Base-by-base conservation (phyloP, 768 basidiomycete genomes). In the Sporobolomyces pararoseus region DNA sequence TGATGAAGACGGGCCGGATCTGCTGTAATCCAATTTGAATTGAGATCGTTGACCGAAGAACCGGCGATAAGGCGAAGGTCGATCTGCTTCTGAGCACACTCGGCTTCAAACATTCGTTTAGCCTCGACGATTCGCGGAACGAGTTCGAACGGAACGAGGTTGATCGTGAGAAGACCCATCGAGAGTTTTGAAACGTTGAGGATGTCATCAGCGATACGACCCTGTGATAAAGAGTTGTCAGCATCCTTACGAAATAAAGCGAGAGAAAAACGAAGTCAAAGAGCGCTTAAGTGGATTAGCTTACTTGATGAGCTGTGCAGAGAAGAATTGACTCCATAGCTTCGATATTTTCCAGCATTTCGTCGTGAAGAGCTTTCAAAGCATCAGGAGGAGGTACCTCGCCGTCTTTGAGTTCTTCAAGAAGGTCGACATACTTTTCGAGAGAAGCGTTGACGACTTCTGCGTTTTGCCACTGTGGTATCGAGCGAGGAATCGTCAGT, bases 401-500 rank as follows among this genome's bases (percentile, higher is more conserved):
- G 19, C 60, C 70, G 5, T 50, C 52, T 2, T 31, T 47, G 1
- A 75, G 31, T 4, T 53, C 52, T 7, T 72, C 71, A 19, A 73
- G 42, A 4, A 66, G 44, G 14, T 69, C 65, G 55, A 69, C 44
- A 31, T 63, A 66, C 39, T 69, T 60, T 32, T 67, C 67, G 29
- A 71, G 64, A 39, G 63, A 65, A 25, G 37, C 65, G 3, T 37
- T n/a, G 42, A 74, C 63, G 29, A 68, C 52, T 25, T 75, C 74
- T 29, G 74, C 74, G 51, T 75, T 75, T 62, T 75, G 74, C 69
- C 67, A 71, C 50, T 61, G 44, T 7, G 23, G 16, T n/a, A n/a
- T n/a, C n/a, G 58, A 10, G 44, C 17, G 37, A n/a, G 57, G 17
- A 9, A 17, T 9, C 17, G 39, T 42, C 39, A 42, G 39, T 42